phyloP scores from a whole-genome alignment of 2,329 filamentous ascomycete species.

The Alternaria brassicae region DNA sequence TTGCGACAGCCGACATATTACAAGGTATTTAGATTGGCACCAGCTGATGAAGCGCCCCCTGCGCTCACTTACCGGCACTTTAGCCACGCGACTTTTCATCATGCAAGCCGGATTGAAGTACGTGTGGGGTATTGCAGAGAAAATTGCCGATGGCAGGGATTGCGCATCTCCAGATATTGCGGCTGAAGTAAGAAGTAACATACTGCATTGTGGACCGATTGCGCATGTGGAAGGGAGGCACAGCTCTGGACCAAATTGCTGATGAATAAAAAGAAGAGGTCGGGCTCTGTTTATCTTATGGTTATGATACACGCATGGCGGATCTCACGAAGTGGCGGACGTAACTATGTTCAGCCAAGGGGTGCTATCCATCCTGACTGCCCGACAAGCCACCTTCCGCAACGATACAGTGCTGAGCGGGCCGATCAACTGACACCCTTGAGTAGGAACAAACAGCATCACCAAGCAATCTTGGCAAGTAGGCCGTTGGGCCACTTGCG shows the following conservation, averaged over 20 bases:
- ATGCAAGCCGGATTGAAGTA: slow-evolving; percentile 6
- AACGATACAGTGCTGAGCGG: background rate
- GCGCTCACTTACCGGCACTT: slow-evolving; percentile 18
- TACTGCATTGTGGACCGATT: slow-evolving; percentile 12
- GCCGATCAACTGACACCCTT: background rate
- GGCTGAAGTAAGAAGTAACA: slow-evolving; percentile 5
- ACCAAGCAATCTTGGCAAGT: slow-evolving; percentile 71
- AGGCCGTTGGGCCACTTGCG: slow-evolving; percentile 65
- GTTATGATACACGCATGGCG: slow-evolving; percentile 1
- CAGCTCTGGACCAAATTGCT: slow-evolving; percentile 24
- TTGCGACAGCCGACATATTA: slow-evolving; percentile 8
- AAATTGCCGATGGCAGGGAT: slow-evolving; percentile 5
- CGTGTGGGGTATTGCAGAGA: slow-evolving; percentile 19
- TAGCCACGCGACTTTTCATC: slow-evolving; percentile 5
- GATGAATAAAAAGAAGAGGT: slow-evolving; percentile 30
- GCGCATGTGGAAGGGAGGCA: background rate
- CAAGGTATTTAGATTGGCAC: slow-evolving; percentile 11
- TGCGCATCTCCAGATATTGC: slow-evolving; percentile 15
- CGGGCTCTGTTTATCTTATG: background rate
- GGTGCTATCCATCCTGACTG: background rate
- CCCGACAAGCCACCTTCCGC: background rate
- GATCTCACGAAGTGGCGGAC: background rate
- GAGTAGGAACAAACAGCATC: slow-evolving; percentile 17
- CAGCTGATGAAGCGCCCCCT: background rate
- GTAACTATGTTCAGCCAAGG: background rate